Evolutionary conservation across 352 stramenopile species (phyloP).

Genomic region (Lagenidium giganteum): DNA sequence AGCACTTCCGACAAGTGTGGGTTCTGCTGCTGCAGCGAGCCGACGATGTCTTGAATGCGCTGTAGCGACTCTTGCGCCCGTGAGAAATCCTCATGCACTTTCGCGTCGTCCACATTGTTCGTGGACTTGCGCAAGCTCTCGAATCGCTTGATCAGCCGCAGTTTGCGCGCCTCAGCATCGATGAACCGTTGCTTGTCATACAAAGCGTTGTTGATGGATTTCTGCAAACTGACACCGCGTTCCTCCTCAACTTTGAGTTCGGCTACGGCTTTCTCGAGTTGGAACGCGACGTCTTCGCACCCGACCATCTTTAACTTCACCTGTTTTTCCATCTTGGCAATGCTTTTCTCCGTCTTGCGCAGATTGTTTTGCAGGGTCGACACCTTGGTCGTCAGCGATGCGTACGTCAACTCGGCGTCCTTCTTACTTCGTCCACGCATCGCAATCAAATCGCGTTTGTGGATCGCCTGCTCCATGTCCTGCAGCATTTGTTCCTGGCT

Average conservation of each 20-base stretch:
- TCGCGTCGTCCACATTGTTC: slow-evolving; percentile 30
- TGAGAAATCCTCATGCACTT: slow-evolving; percentile 43
- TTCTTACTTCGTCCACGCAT: slow-evolving; percentile 83
- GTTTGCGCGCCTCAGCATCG: slow-evolving; percentile 61
- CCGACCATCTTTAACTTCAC: slow-evolving; percentile 55
- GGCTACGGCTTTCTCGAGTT: slow-evolving; percentile 68
- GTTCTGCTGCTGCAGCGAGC: slow-evolving; percentile 49
- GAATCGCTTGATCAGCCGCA: slow-evolving; percentile 68
- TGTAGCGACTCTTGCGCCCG: slow-evolving; percentile 39
- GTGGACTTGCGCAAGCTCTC: slow-evolving; percentile 42
- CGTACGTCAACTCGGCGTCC: slow-evolving; percentile 78
- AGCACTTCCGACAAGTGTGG: slow-evolving; percentile 85
- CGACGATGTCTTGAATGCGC: slow-evolving; percentile 59
- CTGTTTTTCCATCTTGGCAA: slow-evolving; percentile 49
- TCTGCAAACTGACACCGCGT: slow-evolving; percentile 56
- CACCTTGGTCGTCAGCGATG: slow-evolving; percentile 81
- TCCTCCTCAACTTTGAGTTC: slow-evolving; percentile 83
- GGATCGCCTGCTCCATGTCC: slow-evolving; percentile 93
- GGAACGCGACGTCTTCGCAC: slow-evolving; percentile 63
- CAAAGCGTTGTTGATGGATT: slow-evolving; percentile 77
- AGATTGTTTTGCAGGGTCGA: slow-evolving; percentile 69
- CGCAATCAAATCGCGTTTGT: slow-evolving; percentile 92
- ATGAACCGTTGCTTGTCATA: slow-evolving; percentile 91
- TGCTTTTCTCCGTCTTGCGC: slow-evolving; percentile 66
- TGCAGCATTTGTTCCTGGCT: slow-evolving; percentile 92